Evolutionary conservation across 805 yeast genomes (phyloP).

Genomic region (Saccharomycopsis malanga): DNA sequence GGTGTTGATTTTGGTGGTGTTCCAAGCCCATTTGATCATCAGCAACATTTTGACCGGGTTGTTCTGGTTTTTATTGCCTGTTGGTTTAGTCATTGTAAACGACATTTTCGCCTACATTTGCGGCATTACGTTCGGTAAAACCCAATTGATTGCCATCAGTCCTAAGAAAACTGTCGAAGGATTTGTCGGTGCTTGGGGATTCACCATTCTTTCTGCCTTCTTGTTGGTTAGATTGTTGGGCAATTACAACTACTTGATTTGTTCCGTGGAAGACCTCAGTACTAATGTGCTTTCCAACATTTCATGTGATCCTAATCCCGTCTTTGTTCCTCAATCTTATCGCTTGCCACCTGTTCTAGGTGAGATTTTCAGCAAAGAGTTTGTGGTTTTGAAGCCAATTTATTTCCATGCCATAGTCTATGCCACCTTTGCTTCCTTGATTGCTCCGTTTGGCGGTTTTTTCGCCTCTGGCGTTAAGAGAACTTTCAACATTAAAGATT

Average conservation of each 20-base stretch:
- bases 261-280: conserved; percentile 72
- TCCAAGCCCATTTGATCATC: conserved; percentile 90
- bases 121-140: conserved; percentile 92
- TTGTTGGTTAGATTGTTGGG: conserved; percentile 57
- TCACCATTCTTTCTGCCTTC: conserved; percentile 73
- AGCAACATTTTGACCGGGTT: conserved; percentile 84
- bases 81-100: conserved; percentile 83
- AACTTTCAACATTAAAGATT: conserved; percentile 93
- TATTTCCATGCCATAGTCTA: conserved; percentile 81
- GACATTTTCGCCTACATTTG: conserved; percentile 96
- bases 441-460: conserved; percentile 98
- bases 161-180: conserved; percentile 99
- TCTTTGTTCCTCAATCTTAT: conserved; percentile 75
- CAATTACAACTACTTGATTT: conserved; percentile 67
- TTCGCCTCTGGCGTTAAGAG: conserved; percentile 97
- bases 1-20: conserved; percentile 82
- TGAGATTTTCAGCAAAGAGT: conserved; percentile 39
- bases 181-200: conserved; percentile 94
- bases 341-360: conserved; percentile 65
- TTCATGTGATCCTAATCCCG: conserved; percentile 79
- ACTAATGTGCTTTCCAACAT: conserved; percentile 54
- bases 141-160: conserved; percentile 86
- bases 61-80: conserved; percentile 92
- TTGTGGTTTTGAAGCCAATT: conserved; percentile 69
- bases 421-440: conserved; percentile 91